A percentile compares a stretch with the other conserved stretches of the same genome.
These are phyloP conservation scores for Aspergillus sclerotioniger DNA, from an alignment of 495 filamentous ascomycete genomes.

Conservation along the genomic window DNA sequence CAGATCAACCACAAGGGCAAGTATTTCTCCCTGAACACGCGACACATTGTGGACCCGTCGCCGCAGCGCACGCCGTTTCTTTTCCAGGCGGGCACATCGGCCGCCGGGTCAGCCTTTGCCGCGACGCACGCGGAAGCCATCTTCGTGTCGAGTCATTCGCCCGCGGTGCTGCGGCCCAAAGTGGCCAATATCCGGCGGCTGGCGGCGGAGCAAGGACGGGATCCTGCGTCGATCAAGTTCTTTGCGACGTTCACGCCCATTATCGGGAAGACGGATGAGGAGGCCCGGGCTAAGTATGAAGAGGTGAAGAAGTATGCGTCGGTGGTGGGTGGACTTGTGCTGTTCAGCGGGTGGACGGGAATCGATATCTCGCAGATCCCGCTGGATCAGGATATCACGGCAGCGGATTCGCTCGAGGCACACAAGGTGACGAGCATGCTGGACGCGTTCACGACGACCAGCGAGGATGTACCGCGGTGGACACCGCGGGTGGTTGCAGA, in stretches of 20 bases:
- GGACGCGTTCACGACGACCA: slow-evolving; percentile 49
- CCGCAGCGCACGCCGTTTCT: slow-evolving; percentile 63
- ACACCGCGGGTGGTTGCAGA: slow-evolving; percentile 53
- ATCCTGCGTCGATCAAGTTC: slow-evolving; percentile 57
- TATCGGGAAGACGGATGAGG: slow-evolving; percentile 55
- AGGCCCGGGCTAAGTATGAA: slow-evolving; percentile 51
- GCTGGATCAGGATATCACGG: slow-evolving; percentile 54
- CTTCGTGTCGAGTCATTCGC: slow-evolving; percentile 58
- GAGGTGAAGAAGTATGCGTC: slow-evolving; percentile 52
- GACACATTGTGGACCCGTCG: slow-evolving; percentile 58
- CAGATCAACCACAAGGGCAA: slow-evolving; percentile 60
- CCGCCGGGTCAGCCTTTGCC: slow-evolving; percentile 57
- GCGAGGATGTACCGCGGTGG: slow-evolving; percentile 50
- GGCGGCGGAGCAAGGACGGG: slow-evolving; percentile 50
- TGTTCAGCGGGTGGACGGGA: slow-evolving; percentile 62
- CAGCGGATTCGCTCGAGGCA: slow-evolving; percentile 50
- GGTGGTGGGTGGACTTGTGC: slow-evolving; percentile 54
- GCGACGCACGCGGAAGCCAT: slow-evolving; percentile 63
- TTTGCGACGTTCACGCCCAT: slow-evolving; percentile 59
- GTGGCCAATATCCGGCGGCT: slow-evolving; percentile 54
- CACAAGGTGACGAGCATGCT: slow-evolving; percentile 52
- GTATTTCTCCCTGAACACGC: slow-evolving; percentile 51
- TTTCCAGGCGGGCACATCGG: slow-evolving; percentile 62
- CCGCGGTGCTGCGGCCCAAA: slow-evolving; percentile 48
- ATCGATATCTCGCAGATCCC: slow-evolving; percentile 59